Evolutionary conservation across 1,139 yeast species (phyloP).

Genomic region (Fermentozyma sake): DNA sequence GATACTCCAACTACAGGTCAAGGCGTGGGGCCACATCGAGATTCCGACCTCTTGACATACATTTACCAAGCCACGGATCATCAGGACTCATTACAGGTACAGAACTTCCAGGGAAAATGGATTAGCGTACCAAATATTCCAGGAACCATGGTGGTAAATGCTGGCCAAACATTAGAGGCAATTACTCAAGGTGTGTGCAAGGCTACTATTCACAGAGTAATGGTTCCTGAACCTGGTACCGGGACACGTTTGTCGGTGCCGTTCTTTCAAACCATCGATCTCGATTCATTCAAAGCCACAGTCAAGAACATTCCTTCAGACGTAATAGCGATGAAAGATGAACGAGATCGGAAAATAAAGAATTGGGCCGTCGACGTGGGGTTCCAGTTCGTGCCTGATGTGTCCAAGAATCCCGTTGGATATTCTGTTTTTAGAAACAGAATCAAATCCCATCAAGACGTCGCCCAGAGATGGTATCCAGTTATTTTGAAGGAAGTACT

Average conservation of each 20-base stretch:
- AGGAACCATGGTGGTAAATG: slow-evolving; percentile 47
- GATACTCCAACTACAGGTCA: slow-evolving; percentile 48
- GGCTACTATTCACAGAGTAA: slow-evolving; percentile 67
- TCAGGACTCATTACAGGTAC: slow-evolving; percentile 52
- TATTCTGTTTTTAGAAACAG: slow-evolving; percentile 60
- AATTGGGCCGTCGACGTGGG: slow-evolving; percentile 45
- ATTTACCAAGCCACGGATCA: slow-evolving; percentile 56
- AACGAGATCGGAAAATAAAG: slow-evolving; percentile 35
- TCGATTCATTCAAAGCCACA: slow-evolving; percentile 37
- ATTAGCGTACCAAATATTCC: slow-evolving; percentile 44
- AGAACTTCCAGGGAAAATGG: slow-evolving; percentile 63
- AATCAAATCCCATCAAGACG: slow-evolving; percentile 64
- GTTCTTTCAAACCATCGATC: slow-evolving; percentile 50
- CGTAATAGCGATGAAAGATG: slow-evolving; percentile 26
- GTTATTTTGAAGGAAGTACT: slow-evolving; percentile 35
- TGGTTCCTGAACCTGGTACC: slow-evolving; percentile 48
- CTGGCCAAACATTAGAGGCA: slow-evolving; percentile 53
- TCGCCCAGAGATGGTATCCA: slow-evolving; percentile 62
- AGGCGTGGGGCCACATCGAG: slow-evolving; percentile 72
- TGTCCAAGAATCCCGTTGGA: slow-evolving; percentile 47
- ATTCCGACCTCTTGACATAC: slow-evolving; percentile 59
- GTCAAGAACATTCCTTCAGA: slow-evolving; percentile 28
- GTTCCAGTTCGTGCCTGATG: slow-evolving; percentile 46
- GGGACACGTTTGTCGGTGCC: slow-evolving; percentile 54
- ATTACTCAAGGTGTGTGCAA: slow-evolving; percentile 51